Evolutionary conservation across 805 yeast genomes (phyloP).

Genomic region (Starmerella gropengiesseri): DNA sequence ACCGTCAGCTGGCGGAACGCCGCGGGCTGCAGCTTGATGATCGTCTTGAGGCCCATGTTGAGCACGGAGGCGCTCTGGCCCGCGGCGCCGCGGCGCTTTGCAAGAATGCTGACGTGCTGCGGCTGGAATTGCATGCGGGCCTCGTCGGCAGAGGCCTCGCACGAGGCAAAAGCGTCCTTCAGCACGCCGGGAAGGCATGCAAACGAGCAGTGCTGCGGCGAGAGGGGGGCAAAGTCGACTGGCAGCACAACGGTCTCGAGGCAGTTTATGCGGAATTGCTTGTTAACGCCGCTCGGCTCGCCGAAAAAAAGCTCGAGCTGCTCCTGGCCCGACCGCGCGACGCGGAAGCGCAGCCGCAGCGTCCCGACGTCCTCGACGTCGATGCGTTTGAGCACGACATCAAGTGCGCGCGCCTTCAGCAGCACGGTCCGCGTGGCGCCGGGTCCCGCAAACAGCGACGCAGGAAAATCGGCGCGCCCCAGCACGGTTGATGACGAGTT

Average conservation of each 20-base stretch:
- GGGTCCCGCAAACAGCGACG: constrained; percentile 9
- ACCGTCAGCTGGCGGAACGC: constrained; percentile 17
- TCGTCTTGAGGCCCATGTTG: constrained; percentile 18
- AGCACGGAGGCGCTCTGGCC: constrained; percentile 1
- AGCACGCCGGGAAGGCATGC: constrained; percentile 18
- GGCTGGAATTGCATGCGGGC: constrained; percentile 16
- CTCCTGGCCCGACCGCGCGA: constrained; percentile 14
- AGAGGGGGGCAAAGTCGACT: constrained; percentile 5
- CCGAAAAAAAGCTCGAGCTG: constrained; percentile 9
- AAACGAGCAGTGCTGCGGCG: constrained; percentile 6
- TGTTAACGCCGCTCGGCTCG: constrained; percentile 8
- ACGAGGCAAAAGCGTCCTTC: constrained; percentile 18
- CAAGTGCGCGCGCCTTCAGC: constrained; percentile 18
- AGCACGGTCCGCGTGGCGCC: constrained; percentile 9
- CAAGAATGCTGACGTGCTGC: constrained; percentile 14
- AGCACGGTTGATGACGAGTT: constrained; percentile 16
- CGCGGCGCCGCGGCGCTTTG: constrained; percentile 10
- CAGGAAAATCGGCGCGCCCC: constrained; percentile 5
- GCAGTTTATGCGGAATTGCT: constrained; percentile 11
- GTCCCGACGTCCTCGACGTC: constrained; percentile 6
- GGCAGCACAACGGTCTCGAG: constrained; percentile 11
- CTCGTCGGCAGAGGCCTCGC: constrained; percentile 22
- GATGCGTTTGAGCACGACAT: constrained; percentile 11
- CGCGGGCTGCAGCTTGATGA: constrained; percentile 17
- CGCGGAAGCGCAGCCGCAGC: constrained; percentile 10